phyloP scores from a whole-genome alignment of 208 protist species.

The Trypanosoma lewisi region DNA sequence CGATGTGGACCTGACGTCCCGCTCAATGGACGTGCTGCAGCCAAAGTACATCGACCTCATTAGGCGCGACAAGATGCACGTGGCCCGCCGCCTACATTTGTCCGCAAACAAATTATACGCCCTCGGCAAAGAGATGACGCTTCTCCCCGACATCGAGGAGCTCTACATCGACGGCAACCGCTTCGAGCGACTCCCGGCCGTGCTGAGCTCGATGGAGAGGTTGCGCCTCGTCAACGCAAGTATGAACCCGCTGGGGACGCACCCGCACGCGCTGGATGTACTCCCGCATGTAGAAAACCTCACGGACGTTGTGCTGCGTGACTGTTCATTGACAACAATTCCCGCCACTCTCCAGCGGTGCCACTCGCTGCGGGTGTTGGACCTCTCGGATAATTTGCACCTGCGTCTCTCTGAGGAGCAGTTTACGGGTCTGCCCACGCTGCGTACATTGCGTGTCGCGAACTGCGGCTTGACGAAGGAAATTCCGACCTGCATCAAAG shows the following conservation, averaged over 20 bases:
- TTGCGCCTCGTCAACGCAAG: conserved; percentile 66
- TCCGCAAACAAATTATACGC: conserved; percentile 79
- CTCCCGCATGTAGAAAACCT: conserved; percentile 47
- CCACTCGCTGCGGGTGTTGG: conserved; percentile 53
- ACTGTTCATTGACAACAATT: conserved; percentile 51
- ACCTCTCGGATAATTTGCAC: conserved; percentile 69
- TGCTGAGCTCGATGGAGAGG: conserved; percentile 49
- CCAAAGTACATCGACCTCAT: conserved; percentile 65
- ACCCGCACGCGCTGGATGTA: conserved; percentile 40
- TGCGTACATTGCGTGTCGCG: conserved; percentile 57
- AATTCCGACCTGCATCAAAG: conserved; percentile 56
- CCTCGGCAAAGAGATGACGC: conserved; percentile 70
- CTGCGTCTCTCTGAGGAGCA: conserved; percentile 45
- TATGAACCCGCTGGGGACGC: conserved; percentile 56
- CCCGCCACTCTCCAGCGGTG: conserved; percentile 49
- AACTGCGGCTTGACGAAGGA: conserved; percentile 65
- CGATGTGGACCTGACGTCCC: conserved; percentile 74
- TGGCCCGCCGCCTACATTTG: conserved; percentile 63
- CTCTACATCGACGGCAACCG: conserved; percentile 74
- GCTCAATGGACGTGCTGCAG: conserved; percentile 62
- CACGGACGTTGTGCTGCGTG: conserved; percentile 44
- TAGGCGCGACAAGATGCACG: conserved; percentile 60
- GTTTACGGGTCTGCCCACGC: conserved; percentile 37
- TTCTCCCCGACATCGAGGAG: conserved; percentile 68
- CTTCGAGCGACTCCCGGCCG: conserved; percentile 67